Evolutionary conservation across 2,329 filamentous ascomycete genomes (phyloP), one percentile per base, ranked within the genome.

Genomic region (Trichoderma koningiopsis): DNA sequence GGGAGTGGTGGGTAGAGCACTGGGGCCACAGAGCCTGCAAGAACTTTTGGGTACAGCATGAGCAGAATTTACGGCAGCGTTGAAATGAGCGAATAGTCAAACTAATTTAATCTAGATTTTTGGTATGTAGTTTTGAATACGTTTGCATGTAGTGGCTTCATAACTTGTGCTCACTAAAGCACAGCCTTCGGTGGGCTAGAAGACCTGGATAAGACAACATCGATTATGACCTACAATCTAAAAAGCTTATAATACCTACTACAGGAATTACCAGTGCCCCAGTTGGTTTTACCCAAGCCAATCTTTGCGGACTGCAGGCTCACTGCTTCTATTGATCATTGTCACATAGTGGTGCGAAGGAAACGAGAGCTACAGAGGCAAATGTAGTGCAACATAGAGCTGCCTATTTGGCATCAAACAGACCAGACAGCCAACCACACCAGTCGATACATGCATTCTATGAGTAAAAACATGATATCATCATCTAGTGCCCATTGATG

Each of bases 1-100:
- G 93, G 14, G 95, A 98, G 82, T 98, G 94, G 93, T 98, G 95
- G 95, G 84, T 91, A 53, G 94, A 97, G 57, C 91, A 95, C 78
- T 94, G 93, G 91, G 93, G 91, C 0, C 92, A 94, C 79, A 83
- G 88, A 71, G 87, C 88, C 24, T 98, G 95, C 80, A 88, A 88
- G 77, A 91, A 91, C 71, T 97, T 97, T 76, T 98, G 95, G 95
- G 82, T 91, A 70, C 85, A 91, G 74, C 91, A 96, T 78, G 92
- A 92, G 78, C 84, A 84, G 65, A 84, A 85, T 69, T 82, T 97
- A 72, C 87, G 88, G 72, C 90, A 92, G 74, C 86, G 91, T 75
- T 96, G 74, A 78, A 3, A 62, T 4, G 37, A 13, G 13, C 24
- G 5, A 35, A 24, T 16, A 7, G 16, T 7, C 6, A n/a, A 22